Percentiles rank a stretch among this genome's conserved stretches.
Conservation (phyloP, 768 basidiomycete species). For the Pleurotus sapidus region DNA sequence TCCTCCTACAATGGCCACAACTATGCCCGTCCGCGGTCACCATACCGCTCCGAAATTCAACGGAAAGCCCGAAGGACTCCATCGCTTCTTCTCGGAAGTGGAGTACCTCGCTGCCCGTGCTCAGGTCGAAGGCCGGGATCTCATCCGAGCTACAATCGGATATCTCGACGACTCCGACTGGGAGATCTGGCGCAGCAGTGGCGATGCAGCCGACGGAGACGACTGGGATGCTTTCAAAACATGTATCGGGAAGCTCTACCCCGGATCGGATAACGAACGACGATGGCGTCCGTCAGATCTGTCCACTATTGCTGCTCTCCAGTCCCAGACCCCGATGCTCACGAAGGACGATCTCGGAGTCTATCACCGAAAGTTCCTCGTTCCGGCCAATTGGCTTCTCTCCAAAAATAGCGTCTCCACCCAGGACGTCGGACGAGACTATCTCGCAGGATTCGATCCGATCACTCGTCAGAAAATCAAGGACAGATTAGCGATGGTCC, state of each 20-base stretch:
- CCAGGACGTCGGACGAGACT: slow-evolving; percentile 19
- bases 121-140: background rate
- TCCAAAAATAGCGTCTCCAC: slow-evolving; percentile 11
- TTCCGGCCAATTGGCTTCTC: slow-evolving; percentile 16
- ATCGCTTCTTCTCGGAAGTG: background rate
- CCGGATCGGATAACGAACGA: background rate
- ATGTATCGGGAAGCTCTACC: background rate
- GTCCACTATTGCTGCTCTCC: background rate
- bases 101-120: background rate
- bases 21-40: too few relatives aligned
- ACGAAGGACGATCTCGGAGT: slow-evolving; percentile 13
- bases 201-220: background rate
- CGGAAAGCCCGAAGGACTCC: too few relatives aligned
- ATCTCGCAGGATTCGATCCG: slow-evolving; percentile 12
- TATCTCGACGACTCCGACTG: background rate
- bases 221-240: background rate
- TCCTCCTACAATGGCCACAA: too few relatives aligned
- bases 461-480: slow-evolving; percentile 5
- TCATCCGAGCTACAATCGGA: background rate
- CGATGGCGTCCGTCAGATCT: background rate
- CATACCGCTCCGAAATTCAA: too few relatives aligned
- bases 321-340: slow-evolving; percentile 10
- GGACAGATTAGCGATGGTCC: slow-evolving; percentile 17
- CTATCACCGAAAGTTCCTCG: slow-evolving; percentile 18
- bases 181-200: background rate